Conservation (phyloP, 768 basidiomycete genomes). For the Tulasnella sp. region DNA sequence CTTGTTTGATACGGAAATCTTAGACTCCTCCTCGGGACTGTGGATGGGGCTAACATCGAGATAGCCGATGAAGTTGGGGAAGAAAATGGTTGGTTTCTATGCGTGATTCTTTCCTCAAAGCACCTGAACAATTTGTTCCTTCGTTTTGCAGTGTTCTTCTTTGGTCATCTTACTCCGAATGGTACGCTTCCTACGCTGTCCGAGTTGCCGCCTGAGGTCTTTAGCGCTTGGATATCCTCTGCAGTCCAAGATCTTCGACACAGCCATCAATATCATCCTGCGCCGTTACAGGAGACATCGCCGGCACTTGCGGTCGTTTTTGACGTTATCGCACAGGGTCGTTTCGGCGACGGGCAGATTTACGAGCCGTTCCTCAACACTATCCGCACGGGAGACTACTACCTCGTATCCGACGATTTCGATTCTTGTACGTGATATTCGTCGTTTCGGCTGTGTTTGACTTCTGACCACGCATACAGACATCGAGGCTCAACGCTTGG, state of each 20-base stretch:
- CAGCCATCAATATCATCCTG: conserved; percentile 81
- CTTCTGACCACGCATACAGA: conserved; percentile 60
- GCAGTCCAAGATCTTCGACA: conserved; percentile 82
- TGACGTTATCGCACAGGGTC: conserved; percentile 71
- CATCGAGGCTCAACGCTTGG: conserved; percentile 78
- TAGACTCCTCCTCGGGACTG: conserved; percentile 51
- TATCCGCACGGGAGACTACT: conserved; percentile 64
- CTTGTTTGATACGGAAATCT: conserved; percentile 88
- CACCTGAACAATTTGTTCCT: conserved; percentile 52
- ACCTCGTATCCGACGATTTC: conserved; percentile 90
- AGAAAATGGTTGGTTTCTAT: conserved; percentile 74
- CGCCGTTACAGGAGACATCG: conserved; percentile 80
- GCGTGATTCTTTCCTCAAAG: conserved; percentile 57
- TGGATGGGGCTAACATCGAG: conserved; percentile 94
- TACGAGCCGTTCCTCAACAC: conserved; percentile 75
- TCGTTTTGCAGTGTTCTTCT: conserved; percentile 67
- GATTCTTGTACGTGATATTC: conserved; percentile 66
- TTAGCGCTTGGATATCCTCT: conserved; percentile 56
- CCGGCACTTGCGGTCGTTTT: conserved; percentile 80
- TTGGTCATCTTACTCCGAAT: conserved; percentile 82
- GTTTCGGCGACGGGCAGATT: conserved; percentile 75
- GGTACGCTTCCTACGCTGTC: conserved; percentile 44
- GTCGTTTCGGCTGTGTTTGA: conserved; percentile 52
- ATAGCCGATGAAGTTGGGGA: conserved; percentile 96
- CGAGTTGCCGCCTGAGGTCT: conserved; percentile 46